Evolutionary conservation across 768 basidiomycete species (phyloP).

Genomic region (Mycena epipterygia): DNA sequence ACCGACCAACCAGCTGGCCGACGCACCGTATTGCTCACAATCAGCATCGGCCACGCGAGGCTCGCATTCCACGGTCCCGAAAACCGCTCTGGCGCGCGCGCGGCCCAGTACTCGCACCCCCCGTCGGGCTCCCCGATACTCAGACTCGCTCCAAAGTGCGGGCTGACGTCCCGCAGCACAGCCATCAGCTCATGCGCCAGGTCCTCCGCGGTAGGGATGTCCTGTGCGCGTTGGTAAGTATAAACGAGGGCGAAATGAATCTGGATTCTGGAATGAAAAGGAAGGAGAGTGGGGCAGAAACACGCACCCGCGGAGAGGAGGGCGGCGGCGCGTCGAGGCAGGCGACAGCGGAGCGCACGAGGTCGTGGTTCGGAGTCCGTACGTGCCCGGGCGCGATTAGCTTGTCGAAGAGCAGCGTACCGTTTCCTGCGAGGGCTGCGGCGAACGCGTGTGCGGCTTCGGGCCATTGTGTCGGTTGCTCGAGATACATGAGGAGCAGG

Average conservation of each 20-base stretch:
- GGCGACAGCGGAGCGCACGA: slow-evolving; percentile 36
- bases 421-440: slow-evolving; percentile 39
- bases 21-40: slow-evolving; percentile 46
- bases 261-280: too few species aligned
- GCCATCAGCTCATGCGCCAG: slow-evolving; percentile 27
- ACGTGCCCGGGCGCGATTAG: slow-evolving; percentile 14
- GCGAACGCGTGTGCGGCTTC: too few species aligned
- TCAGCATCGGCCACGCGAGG: slow-evolving; percentile 42
- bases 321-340: slow-evolving; percentile 41
- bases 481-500: slow-evolving; percentile 32
- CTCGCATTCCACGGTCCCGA: slow-evolving; percentile 46
- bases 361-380: slow-evolving; percentile 14
- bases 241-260: too few species aligned
- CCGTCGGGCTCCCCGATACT: slow-evolving; percentile 39
- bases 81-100: slow-evolving; percentile 41
- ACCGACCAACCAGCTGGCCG: too few species aligned
- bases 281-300: too few species aligned
- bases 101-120: slow-evolving; percentile 43
- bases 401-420: slow-evolving; percentile 36
- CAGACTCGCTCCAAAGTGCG: slow-evolving; percentile 41
- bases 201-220: slow-evolving; percentile 26
- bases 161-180: slow-evolving; percentile 32
- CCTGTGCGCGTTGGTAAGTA: too few species aligned
- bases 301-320: too few species aligned
- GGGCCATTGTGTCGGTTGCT: slow-evolving; percentile 34